Conservation (phyloP, 176 grass and related monocot species). For the Cenchrus fungigraminus region DNA sequence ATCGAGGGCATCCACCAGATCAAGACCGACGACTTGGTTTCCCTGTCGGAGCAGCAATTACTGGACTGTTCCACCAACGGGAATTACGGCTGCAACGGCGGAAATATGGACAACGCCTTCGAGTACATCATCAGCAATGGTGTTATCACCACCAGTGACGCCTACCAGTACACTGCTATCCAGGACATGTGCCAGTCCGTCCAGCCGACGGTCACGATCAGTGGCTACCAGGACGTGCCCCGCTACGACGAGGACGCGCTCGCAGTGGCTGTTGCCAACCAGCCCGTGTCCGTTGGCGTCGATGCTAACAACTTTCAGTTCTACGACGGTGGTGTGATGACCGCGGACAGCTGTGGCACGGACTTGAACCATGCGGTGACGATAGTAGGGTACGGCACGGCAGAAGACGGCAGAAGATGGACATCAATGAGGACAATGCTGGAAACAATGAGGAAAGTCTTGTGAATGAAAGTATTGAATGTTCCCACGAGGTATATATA, state of each 20-base stretch:
- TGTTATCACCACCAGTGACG: neutral
- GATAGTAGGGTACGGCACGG: neutral
- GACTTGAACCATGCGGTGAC: neutral
- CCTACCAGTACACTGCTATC: neutral
- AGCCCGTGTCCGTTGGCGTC: neutral
- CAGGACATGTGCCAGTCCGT: neutral
- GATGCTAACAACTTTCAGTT: neutral
- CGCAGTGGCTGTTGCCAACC: neutral
- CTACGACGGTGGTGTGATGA: neutral
- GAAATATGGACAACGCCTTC: neutral
- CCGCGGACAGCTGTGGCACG: neutral
- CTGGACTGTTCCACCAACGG: constrained; percentile 20
- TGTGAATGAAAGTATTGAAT: too few species aligned
- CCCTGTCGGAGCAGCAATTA: constrained; percentile 32
- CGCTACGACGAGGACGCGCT: neutral
- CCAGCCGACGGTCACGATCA: neutral
- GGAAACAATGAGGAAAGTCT: too few species aligned
- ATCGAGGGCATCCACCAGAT: constrained; percentile 28
- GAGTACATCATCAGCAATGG: neutral
- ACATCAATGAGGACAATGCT: too few species aligned
- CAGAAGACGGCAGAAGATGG: neutral
- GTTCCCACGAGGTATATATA: too few species aligned
- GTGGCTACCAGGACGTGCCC: neutral
- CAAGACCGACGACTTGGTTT: neutral
- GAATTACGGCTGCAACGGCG: constrained; percentile 25